These are phyloP conservation scores for Eleusine indica DNA, from an alignment of 176 grass and related monocot species.

Conservation along the genomic window DNA sequence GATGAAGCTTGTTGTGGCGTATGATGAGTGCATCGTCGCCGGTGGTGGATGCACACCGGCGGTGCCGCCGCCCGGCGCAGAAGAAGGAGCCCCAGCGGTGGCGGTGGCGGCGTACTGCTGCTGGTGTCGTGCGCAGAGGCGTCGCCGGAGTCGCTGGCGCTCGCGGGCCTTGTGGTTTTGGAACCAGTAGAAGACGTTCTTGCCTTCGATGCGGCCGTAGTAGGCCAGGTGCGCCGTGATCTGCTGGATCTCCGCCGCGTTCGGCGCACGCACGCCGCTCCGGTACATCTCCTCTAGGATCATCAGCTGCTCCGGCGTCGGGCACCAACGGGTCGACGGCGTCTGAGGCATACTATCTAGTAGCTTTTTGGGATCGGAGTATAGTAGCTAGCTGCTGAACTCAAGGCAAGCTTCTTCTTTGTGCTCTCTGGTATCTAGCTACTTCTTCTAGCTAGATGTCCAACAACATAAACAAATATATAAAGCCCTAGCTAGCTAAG, in stretches of 20 bases:
- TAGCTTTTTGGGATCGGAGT: neutral
- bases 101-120: constrained; percentile 35
- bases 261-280: constrained; percentile 74
- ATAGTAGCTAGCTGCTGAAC: neutral
- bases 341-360: constrained; percentile 74
- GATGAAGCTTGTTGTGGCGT: constrained; percentile 41
- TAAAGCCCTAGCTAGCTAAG: neutral
- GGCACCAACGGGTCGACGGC: constrained; percentile 85
- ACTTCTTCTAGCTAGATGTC: neutral
- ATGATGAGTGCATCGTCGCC: constrained; percentile 45
- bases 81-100: neutral
- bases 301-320: constrained; percentile 86
- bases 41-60: constrained; percentile 16
- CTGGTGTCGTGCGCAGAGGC: constrained; percentile 68
- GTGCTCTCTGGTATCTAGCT: neutral
- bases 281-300: constrained; percentile 92
- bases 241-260: constrained; percentile 84
- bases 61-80: neutral
- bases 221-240: constrained; percentile 81
- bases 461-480: neutral
- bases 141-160: constrained; percentile 70
- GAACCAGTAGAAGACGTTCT: constrained; percentile 98
- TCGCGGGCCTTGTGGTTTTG: constrained; percentile 96
- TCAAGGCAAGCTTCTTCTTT: neutral
- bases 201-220: constrained; percentile 91